These are phyloP conservation scores for Tylopilus balloui DNA, from an alignment of 768 basidiomycete genomes.

Conservation along the genomic window DNA sequence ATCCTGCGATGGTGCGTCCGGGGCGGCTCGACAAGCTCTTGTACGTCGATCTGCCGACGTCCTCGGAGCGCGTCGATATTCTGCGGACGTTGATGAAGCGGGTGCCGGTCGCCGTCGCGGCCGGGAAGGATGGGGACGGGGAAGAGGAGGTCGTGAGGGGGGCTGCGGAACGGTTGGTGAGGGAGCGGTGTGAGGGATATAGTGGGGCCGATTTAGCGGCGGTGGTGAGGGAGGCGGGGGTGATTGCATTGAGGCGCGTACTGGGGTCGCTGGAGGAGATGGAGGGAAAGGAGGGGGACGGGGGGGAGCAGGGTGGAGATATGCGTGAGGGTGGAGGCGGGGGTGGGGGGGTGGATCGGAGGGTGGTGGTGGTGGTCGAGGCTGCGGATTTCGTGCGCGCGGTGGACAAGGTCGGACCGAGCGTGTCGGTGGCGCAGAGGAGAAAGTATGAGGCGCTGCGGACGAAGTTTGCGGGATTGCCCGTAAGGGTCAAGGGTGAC, in stretches of 20 bases:
- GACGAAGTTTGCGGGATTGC: slow-evolving; percentile 79
- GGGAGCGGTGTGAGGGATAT: slow-evolving; percentile 73
- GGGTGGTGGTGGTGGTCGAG: slow-evolving; percentile 39
- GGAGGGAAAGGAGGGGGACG: slow-evolving; percentile 31
- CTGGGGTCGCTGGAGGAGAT: slow-evolving; percentile 65
- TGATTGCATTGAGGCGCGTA: slow-evolving; percentile 67
- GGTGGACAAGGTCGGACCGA: slow-evolving; percentile 77
- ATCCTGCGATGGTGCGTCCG: slow-evolving; percentile 97
- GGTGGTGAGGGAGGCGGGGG: slow-evolving; percentile 85
- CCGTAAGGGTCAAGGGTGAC: slow-evolving; percentile 42
- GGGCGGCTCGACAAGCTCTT: slow-evolving; percentile 91
- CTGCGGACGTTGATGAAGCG: slow-evolving; percentile 67
- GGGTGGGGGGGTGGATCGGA: background rate
- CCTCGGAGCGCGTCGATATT: slow-evolving; percentile 78
- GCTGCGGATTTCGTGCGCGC: slow-evolving; percentile 70
- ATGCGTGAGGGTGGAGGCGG: too few species aligned
- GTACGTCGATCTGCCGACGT: slow-evolving; percentile 82
- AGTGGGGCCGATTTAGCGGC: slow-evolving; percentile 91
- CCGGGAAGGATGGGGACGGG: background rate
- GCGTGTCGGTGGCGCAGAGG: slow-evolving; percentile 78
- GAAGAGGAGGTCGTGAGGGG: slow-evolving; percentile 10
- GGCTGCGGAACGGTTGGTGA: slow-evolving; percentile 45
- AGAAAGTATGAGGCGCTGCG: slow-evolving; percentile 77
- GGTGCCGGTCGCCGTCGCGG: slow-evolving; percentile 50
- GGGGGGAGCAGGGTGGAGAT: too few species aligned